Conservation (phyloP, 1,284 basidiomycete species). For the Ceratobasidium sp. region DNA sequence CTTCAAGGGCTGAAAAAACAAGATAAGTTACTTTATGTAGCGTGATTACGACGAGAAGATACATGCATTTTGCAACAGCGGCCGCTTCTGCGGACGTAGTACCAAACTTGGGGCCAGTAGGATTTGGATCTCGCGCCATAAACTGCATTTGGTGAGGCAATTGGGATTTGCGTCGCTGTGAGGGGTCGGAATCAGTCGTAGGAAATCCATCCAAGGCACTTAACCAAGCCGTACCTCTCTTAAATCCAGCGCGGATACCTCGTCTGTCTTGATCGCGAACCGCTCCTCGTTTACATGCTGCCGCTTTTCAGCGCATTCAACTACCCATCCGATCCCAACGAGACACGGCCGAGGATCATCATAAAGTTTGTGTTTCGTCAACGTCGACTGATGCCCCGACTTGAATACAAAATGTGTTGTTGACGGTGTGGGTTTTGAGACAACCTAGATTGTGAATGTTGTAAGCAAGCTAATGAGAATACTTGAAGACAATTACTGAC, state of each 20-base stretch:
- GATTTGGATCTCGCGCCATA: conserved; percentile 36
- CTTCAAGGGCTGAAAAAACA: conserved; percentile 13
- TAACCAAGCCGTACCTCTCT: conserved; percentile 7
- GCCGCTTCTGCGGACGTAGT: conserved; percentile 23
- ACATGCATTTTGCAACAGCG: conserved; percentile 30
- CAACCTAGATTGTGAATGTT: conserved; percentile 70
- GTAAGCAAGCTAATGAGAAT: conserved; percentile 60
- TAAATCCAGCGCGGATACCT: conserved; percentile 32
- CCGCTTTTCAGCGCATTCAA: conserved; percentile 80
- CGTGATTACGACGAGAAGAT: neutral
- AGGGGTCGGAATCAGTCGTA: neutral
- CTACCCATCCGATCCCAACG: conserved; percentile 93
- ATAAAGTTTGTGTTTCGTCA: conserved; percentile 77
- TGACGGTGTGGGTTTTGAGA: conserved; percentile 57
- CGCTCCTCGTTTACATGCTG: conserved; percentile 70
- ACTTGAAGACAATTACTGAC: conserved; percentile 60
- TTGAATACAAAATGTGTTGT: conserved; percentile 94
- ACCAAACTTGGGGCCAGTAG: conserved; percentile 28
- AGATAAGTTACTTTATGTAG: neutral
- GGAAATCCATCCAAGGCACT: neutral
- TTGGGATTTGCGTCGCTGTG: conserved; percentile 29
- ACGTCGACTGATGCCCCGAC: conserved; percentile 81
- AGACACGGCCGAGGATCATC: conserved; percentile 77
- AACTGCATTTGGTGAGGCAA: conserved; percentile 36
- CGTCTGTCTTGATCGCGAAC: conserved; percentile 62